phyloP scores from a whole-genome alignment of 176 grass and related monocot species.

The Hordeum vulgare region MorexV3_pseudomolecules_assembly NC_058519.1:476889373-476889872 shows the following conservation, averaged over 20 bases:
- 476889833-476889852: background rate
- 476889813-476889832: background rate
- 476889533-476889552: constrained; percentile 18
- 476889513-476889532: background rate
- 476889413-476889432: background rate
- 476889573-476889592: background rate
- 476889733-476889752: background rate
- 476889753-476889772: background rate
- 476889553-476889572: background rate
- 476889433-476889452: background rate
- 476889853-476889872: too few relatives aligned
- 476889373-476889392: too few relatives aligned
- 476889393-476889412: background rate
- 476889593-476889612: background rate
- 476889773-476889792: background rate
- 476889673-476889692: background rate
- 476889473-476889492: background rate
- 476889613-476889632: background rate
- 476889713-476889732: background rate
- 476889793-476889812: background rate
- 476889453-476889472: background rate
- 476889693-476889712: background rate
- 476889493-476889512: constrained; percentile 1
- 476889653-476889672: background rate
- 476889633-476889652: background rate